Base-by-base conservation (phyloP, 2,329 filamentous ascomycete genomes). In the Purpureocillium lavendulum region DNA sequence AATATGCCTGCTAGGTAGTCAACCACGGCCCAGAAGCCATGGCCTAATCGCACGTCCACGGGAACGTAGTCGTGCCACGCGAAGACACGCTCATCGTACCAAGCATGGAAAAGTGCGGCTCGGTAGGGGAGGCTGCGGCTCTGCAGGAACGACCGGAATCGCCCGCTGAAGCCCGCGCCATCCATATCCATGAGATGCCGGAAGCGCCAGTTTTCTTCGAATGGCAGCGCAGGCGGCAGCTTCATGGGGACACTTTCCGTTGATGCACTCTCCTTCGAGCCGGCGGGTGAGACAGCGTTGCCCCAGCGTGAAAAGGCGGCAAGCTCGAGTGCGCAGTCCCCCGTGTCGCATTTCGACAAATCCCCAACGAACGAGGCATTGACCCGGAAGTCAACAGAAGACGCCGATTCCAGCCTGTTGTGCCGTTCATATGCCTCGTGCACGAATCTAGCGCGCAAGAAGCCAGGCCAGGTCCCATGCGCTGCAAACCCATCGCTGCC, bases 111-210 rank as follows among this genome's bases (percentile, higher is more conserved):
- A 17, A 80, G 61, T 3, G 49, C 48, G 5, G 49, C 75, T 60
- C 87, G 87, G 59, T 88, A 74, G 0, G 79, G 77, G 14, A 87
- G 56, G 31, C 72, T 77, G 7, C 73, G 80, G 36, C 73, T 80
- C 18, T 71, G 70, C 48, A 84, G 71, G 55, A 88, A 76, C 0
- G 82, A 80, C 3, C 87, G 65, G 56, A 78, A 82, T 10, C 79
- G 70, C 1, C 77, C 79, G 32, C 71, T 77, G 54, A 81, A 80
- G 3, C 69, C 73, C 54, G 80, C 76, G 15, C 83, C 84, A 54
- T 88, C 84, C 36, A 87, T 69, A 53, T 88, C 84, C 0, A 80
- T 73, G 2, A 87, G 67, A 51, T 76, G 83, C 51, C 84, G 85
- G 56, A 68, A 65, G 35, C 54, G 47, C 55, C 75, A 77, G 55